A percentile compares a stretch with the other conserved stretches of the same genome.
phyloP scores from a whole-genome alignment of 192 early-diverging fungal species.

The Phycomyces blakesleeanus region DNA sequence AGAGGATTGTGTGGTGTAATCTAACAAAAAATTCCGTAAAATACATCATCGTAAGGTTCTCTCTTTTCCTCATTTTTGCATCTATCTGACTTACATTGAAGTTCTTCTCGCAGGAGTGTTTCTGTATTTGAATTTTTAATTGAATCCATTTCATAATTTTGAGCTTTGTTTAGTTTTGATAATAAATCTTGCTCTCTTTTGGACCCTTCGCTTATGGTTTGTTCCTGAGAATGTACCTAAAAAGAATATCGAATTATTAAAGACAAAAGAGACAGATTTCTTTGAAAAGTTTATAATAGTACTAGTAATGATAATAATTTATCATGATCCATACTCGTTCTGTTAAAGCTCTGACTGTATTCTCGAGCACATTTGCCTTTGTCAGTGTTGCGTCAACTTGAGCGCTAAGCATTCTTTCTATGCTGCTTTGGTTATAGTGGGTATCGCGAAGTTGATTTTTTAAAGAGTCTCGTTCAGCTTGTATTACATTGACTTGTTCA shows the following conservation, averaged over 20 bases:
- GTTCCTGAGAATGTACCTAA: not conserved
- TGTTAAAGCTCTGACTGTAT: not conserved
- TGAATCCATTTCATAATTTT: not conserved
- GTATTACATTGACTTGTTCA: no score
- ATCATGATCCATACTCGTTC: not conserved
- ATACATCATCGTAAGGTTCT: no score
- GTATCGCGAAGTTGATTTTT: not conserved
- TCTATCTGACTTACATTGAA: not conserved
- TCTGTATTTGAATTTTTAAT: not conserved
- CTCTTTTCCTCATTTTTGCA: not conserved
- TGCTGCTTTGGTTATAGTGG: not conserved
- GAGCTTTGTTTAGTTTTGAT: not conserved
- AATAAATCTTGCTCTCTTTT: not conserved
- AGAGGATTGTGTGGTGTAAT: not conserved
- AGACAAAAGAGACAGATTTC: not conserved
- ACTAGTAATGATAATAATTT: not conserved
- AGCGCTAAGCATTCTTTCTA: not conserved
- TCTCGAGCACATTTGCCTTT: not conserved
- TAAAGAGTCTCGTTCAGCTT: no score
- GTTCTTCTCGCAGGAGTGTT: not conserved
- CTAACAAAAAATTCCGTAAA: not conserved
- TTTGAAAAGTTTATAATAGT: no score
- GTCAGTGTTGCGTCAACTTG: not conserved
- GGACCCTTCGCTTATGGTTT: not conserved
- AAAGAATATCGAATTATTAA: not conserved